Conservation (phyloP, 1,284 basidiomycete genomes). For the Ganoderma lucidum region DNA sequence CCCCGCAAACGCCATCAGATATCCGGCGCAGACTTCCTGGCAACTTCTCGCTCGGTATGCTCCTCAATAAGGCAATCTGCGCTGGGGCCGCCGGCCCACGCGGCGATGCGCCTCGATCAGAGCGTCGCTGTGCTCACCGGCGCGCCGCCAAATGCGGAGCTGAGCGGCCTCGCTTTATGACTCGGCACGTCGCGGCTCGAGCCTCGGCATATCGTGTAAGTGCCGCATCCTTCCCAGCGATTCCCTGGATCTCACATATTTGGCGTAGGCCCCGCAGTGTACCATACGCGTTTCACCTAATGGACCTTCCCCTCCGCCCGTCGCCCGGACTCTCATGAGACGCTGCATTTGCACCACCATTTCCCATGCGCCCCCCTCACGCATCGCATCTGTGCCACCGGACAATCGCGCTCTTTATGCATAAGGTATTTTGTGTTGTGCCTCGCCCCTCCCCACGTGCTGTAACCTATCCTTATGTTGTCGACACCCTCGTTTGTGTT, state of each 20-base stretch:
- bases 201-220: slow-evolving; percentile 16
- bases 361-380: slow-evolving; percentile 5
- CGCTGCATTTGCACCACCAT: background rate
- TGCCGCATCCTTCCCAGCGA: background rate
- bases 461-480: slow-evolving; percentile 34
- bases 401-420: slow-evolving; percentile 30
- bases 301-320: slow-evolving; percentile 13
- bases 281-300: slow-evolving; percentile 31
- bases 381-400: slow-evolving; percentile 9
- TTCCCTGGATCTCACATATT: background rate
- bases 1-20: slow-evolving; percentile 43
- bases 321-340: slow-evolving; percentile 1
- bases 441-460: slow-evolving; percentile 23
- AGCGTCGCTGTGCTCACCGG: slow-evolving; percentile 28
- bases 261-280: slow-evolving; percentile 4
- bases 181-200: slow-evolving; percentile 20
- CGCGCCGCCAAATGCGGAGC: slow-evolving; percentile 28
- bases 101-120: slow-evolving; percentile 31
- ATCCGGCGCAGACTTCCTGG: slow-evolving; percentile 35
- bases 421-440: slow-evolving; percentile 34
- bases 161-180: slow-evolving; percentile 34
- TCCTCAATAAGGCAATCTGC: slow-evolving; percentile 36
- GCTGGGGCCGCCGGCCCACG: slow-evolving; percentile 27
- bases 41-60: slow-evolving; percentile 35
- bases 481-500: slow-evolving; percentile 22